Conservation (phyloP, 768 basidiomycete species). For the Lactifluus rugatus region DNA sequence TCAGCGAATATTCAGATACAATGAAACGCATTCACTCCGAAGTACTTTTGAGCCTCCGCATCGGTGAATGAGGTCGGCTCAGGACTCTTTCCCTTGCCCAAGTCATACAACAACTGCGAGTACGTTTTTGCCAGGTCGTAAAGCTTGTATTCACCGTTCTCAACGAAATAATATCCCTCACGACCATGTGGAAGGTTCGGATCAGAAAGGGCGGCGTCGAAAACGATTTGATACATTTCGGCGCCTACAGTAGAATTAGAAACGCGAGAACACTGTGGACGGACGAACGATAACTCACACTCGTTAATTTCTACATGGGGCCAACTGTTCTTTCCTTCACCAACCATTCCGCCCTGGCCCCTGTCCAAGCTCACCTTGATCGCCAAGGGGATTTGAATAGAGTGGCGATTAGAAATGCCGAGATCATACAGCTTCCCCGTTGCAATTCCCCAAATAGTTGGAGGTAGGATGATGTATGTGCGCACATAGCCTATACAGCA, state of each 20-base stretch:
- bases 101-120: conserved; percentile 28
- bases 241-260: conserved; percentile 27
- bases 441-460: conserved; percentile 53
- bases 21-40: conserved; percentile 16
- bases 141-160: conserved; percentile 27
- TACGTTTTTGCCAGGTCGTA: conserved; percentile 30
- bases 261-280: neutral
- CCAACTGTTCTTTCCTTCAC: conserved; percentile 51
- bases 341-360: conserved; percentile 44
- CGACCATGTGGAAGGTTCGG: conserved; percentile 25
- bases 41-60: conserved; percentile 35
- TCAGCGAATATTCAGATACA: neutral
- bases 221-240: conserved; percentile 34
- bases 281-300: conserved; percentile 25
- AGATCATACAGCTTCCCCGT: conserved; percentile 37
- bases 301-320: conserved; percentile 48
- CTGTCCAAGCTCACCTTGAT: conserved; percentile 38
- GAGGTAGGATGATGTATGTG: conserved; percentile 44
- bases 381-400: conserved; percentile 41
- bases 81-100: conserved; percentile 26
- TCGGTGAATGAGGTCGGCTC: conserved; percentile 38
- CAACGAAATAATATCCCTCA: conserved; percentile 30
- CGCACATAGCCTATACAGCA: conserved; percentile 34
- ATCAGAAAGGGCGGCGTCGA: conserved; percentile 29
- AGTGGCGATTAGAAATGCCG: conserved; percentile 45